Evolutionary conservation across 2,329 filamentous ascomycete species (phyloP).

Genomic region (Cercospora brassicicola): DNA sequence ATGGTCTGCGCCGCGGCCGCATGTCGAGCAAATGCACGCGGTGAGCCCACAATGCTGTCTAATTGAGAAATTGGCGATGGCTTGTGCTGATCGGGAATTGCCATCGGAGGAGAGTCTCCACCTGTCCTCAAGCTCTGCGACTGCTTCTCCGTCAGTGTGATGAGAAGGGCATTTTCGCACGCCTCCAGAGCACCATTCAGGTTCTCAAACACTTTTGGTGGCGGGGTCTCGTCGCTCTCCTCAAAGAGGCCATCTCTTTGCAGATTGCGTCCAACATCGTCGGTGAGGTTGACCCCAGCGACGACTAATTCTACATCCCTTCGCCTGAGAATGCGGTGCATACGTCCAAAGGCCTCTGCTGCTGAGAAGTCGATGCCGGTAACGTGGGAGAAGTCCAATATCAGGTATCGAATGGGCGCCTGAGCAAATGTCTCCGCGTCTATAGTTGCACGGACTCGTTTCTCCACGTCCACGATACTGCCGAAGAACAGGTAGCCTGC

Average conservation of each 20-base stretch:
- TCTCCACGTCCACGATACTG: constrained; percentile 92
- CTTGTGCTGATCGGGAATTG: constrained; percentile 31
- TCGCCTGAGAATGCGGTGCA: constrained; percentile 77
- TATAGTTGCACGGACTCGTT: constrained; percentile 77
- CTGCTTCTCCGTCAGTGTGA: constrained; percentile 41
- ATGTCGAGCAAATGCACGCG: constrained; percentile 73
- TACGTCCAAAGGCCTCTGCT: constrained; percentile 89
- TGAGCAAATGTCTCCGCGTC: constrained; percentile 76
- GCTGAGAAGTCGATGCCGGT: constrained; percentile 94
- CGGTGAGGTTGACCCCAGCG: constrained; percentile 75
- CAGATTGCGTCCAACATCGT: constrained; percentile 73
- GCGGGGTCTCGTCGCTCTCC: constrained; percentile 61
- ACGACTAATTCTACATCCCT: constrained; percentile 79
- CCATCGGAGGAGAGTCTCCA: constrained; percentile 49
- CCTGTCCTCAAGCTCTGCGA: constrained; percentile 43
- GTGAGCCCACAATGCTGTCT: constrained; percentile 62
- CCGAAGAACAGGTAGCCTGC: constrained; percentile 97
- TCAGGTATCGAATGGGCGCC: constrained; percentile 81
- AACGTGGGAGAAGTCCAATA: constrained; percentile 86
- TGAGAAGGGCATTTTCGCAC: constrained; percentile 91
- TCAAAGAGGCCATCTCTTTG: constrained; percentile 80
- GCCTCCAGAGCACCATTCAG: constrained; percentile 91
- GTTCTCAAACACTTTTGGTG: constrained; percentile 71
- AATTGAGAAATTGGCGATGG: constrained; percentile 30
- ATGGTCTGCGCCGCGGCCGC: constrained; percentile 76